A percentile compares a stretch with the other conserved stretches of the same genome.
phyloP scores from a whole-genome alignment of 1,284 basidiomycete species.

The Cerioporus squamosus region DNA sequence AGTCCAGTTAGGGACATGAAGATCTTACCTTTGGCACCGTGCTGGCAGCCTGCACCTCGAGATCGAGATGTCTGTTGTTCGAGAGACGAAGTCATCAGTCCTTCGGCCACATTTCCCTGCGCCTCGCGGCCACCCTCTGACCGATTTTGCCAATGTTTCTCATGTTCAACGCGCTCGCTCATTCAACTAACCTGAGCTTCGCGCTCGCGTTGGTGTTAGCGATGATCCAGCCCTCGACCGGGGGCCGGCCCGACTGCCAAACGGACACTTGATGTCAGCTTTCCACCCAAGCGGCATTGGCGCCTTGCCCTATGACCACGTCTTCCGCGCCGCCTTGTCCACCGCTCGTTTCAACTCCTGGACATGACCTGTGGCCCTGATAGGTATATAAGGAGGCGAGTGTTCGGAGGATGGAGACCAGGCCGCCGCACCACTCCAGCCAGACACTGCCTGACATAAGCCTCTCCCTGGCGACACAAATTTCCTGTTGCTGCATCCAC shows the following conservation, averaged over 20 bases:
- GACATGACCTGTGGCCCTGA: neutral
- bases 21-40: too few species aligned
- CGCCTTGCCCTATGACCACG: too few species aligned
- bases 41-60: too few species aligned
- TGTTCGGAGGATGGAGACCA: neutral
- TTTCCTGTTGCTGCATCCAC: neutral
- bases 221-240: constrained; percentile 4
- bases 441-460: constrained; percentile 5
- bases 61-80: too few species aligned
- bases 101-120: too few species aligned
- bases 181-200: neutral
- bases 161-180: neutral
- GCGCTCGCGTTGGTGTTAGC: neutral
- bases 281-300: too few species aligned
- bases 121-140: too few species aligned
- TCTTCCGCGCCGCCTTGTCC: too few species aligned
- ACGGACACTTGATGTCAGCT: neutral
- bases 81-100: too few species aligned
- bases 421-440: neutral
- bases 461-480: neutral
- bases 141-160: too few species aligned
- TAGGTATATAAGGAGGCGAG: neutral
- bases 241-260: neutral
- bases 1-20: too few species aligned
- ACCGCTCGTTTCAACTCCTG: too few species aligned